Percentiles rank a stretch among this genome's conserved stretches.
phyloP scores from a whole-genome alignment of 2,329 filamentous ascomycete species.

The Ilyonectria robusta region DNA sequence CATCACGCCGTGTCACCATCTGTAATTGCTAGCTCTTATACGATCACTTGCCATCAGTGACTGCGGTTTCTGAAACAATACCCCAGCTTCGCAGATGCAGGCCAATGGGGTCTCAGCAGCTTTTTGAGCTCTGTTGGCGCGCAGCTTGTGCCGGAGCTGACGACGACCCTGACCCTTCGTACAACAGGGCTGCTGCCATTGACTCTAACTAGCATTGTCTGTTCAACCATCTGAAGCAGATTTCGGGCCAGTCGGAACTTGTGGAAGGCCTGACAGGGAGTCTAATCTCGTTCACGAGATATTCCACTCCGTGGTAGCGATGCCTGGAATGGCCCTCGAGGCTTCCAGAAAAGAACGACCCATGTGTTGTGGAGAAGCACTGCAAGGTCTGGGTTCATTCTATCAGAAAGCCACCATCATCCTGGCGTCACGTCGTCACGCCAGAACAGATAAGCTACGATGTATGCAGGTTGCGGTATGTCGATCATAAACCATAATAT shows the following conservation, averaged over 20 bases:
- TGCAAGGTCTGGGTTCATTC: conserved; percentile 11
- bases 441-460: conserved; percentile 16
- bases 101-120: conserved; percentile 12
- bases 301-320: neutral
- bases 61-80: conserved; percentile 28
- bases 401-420: conserved; percentile 16
- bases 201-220: neutral
- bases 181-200: neutral
- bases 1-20: conserved; percentile 17
- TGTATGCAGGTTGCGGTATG: conserved; percentile 8
- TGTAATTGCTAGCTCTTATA: conserved; percentile 13
- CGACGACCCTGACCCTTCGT: neutral
- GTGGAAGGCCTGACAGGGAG: neutral
- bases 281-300: neutral
- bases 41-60: conserved; percentile 1
- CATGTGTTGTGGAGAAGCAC: conserved; percentile 14
- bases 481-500: conserved; percentile 20
- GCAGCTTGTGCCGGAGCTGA: conserved; percentile 5
- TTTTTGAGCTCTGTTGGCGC: conserved; percentile 5
- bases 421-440: conserved; percentile 12
- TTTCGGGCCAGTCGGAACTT: neutral
- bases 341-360: conserved; percentile 21
- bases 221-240: neutral
- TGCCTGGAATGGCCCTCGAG: neutral
- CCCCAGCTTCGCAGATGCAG: conserved; percentile 13